Evolutionary conservation across 371 early-diverging fungal species (phyloP), one percentile per base, ranked within the genome.

Genomic region (Mortierella sp.): DNA sequence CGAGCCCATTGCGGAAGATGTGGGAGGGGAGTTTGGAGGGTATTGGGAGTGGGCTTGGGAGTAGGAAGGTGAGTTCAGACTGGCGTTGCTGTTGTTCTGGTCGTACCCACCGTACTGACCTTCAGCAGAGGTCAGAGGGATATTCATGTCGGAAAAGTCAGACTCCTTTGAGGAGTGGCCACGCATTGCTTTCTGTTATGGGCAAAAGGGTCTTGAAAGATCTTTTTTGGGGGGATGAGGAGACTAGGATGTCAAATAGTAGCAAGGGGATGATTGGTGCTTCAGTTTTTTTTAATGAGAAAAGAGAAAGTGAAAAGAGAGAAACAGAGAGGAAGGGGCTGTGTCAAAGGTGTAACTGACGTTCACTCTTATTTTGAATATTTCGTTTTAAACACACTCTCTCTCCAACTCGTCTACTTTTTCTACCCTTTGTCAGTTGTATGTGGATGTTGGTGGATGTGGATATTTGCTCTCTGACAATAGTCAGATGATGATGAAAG

Each of bases 121-220:
- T 61, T 75, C 81, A 13, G 67, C 57, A 23, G 81, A 68, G 49
- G 81, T 80, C 35, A 80, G 67, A 19, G 81, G 81, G 70, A 80
- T 80, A 45, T 80, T 80, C 81, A 80, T 80, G 58, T 75, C 81
- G 64, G 81, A 80, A 61, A 67, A 80, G 65, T 75, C 75, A 60
- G 75, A 75, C 61, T 80, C 81, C 58, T 80, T 80, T 19, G 81
- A 71, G 51, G 75, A 75, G 57, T 67, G 69, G 49, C 79, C 79
- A 61, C 79, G 79, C 79, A 75, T 79, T 43, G 56, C 32, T 42
- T 31, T 22, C 23, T 29, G 17, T 22, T 34, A 22, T 47, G 5
- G 12, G 43, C 40, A 12, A 34, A 35, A 26, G 45, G 26, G n/a
- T 37, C 42, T 32, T 34, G 56, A 54, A 35, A 53, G 56, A 32